phyloP scores from a whole-genome alignment of 169 alveolate genomes.

The Cryptosporidium xiaoi region DNA sequence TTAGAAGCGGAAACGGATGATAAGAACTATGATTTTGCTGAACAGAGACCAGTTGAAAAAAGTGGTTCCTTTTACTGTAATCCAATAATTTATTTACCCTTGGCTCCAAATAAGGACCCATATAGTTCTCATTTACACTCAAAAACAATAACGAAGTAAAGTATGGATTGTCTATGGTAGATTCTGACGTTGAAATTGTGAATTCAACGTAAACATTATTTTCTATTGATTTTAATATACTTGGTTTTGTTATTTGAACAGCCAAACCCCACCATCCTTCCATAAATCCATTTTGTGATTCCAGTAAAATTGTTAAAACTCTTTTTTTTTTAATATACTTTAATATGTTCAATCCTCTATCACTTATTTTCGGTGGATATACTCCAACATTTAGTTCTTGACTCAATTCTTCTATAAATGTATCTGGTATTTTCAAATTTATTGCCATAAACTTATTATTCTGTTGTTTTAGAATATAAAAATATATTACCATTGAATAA shows the following conservation, averaged over 20 bases:
- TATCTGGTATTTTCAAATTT: slow-evolving; percentile 23
- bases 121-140: slow-evolving; percentile 27
- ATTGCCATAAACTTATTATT: slow-evolving; percentile 44
- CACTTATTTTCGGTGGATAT: neutral
- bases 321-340: slow-evolving; percentile 4
- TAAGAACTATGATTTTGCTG: slow-evolving; percentile 59
- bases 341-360: neutral
- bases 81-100: slow-evolving; percentile 16
- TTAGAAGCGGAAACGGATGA: slow-evolving; percentile 64
- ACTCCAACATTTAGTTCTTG: slow-evolving; percentile 19
- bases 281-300: slow-evolving; percentile 41
- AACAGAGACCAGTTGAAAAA: slow-evolving; percentile 23
- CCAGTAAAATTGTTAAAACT: slow-evolving; percentile 7
- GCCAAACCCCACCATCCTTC: slow-evolving; percentile 72
- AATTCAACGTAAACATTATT: slow-evolving; percentile 25
- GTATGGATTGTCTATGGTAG: slow-evolving; percentile 38
- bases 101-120: slow-evolving; percentile 51
- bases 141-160: slow-evolving; percentile 50
- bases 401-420: slow-evolving; percentile 13
- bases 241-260: slow-evolving; percentile 36
- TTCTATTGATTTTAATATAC: neutral
- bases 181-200: slow-evolving; percentile 27
- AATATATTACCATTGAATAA: slow-evolving; percentile 40
- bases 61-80: neutral
- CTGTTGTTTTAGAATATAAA: slow-evolving; percentile 18